A percentile compares a stretch with the other conserved stretches of the same genome.
These are phyloP conservation scores for Phytopythium oedochilum DNA, from an alignment of 352 stramenopile species.

Conservation along the genomic window DNA sequence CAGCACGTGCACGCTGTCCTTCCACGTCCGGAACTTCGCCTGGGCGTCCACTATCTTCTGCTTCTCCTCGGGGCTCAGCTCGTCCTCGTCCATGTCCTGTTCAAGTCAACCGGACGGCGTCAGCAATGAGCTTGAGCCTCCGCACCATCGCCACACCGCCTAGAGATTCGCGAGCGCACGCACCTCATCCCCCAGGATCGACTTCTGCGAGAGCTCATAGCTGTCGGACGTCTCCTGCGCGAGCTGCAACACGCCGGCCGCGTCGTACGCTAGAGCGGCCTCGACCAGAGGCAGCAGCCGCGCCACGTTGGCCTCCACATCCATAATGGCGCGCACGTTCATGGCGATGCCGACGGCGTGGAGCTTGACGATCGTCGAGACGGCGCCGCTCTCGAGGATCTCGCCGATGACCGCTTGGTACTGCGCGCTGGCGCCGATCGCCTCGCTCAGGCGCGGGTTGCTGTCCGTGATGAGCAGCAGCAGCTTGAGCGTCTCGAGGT, in stretches of 20 bases:
- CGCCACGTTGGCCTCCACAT: constrained; percentile 62
- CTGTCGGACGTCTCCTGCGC: constrained; percentile 63
- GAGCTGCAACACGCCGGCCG: constrained; percentile 66
- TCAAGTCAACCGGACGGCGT: constrained; percentile 15
- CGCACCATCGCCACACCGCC: no score
- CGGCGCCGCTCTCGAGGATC: constrained; percentile 52
- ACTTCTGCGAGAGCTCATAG: constrained; percentile 51
- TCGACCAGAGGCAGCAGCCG: constrained; percentile 68
- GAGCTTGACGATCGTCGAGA: constrained; percentile 43
- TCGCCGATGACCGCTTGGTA: constrained; percentile 71
- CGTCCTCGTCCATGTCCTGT: constrained; percentile 60
- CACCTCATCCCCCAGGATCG: constrained; percentile 53
- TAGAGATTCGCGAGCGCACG: no score
- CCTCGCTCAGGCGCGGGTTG: constrained; percentile 72
- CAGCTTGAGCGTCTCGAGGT: constrained; percentile 78
- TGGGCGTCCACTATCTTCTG: constrained; percentile 63
- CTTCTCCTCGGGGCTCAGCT: constrained; percentile 48
- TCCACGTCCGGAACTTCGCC: constrained; percentile 64
- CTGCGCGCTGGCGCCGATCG: constrained; percentile 43
- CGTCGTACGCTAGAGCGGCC: constrained; percentile 71
- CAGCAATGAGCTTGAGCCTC: not conserved
- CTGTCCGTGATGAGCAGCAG: constrained; percentile 79
- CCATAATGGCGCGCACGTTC: constrained; percentile 74
- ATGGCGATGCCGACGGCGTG: constrained; percentile 73
- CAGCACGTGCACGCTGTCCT: constrained; percentile 77